phyloP scores from a whole-genome alignment of 192 early-diverging fungal genomes.

The Coemansia aciculifera region DNA sequence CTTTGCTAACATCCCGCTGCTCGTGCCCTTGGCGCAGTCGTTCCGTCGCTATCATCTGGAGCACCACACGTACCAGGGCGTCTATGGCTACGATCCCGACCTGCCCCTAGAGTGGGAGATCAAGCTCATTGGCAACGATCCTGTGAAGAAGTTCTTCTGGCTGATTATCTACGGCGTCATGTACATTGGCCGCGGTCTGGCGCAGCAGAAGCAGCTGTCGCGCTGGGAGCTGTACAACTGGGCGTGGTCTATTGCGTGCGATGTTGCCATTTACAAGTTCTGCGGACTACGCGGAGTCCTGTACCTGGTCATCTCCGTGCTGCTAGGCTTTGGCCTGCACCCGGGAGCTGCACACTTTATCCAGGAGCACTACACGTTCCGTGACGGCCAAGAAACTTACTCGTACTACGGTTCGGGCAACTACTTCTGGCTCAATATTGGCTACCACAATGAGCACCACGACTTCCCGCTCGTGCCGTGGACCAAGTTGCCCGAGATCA shows the following conservation, averaged over 20 bases:
- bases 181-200: conserved; percentile 78
- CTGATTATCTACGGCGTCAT: conserved; percentile 82
- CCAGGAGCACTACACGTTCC: conserved; percentile 96
- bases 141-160: conserved; percentile 73
- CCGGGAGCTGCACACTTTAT: conserved; percentile 95
- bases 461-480: conserved; percentile 90
- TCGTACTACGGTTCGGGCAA: conserved; percentile 95
- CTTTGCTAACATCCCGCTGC: conserved; percentile 84
- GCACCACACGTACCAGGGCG: conserved; percentile 97
- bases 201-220: conserved; percentile 65
- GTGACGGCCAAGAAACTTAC: conserved; percentile 93
- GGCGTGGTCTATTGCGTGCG: conserved; percentile 63
- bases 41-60: conserved; percentile 90
- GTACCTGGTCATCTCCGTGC: conserved; percentile 69
- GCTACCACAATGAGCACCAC: conserved; percentile 98
- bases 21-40: conserved; percentile 74
- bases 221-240: conserved; percentile 81
- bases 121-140: conserved; percentile 69
- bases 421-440: conserved; percentile 88
- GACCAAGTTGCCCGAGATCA: conserved; percentile 79
- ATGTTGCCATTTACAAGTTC: conserved; percentile 57
- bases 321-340: conserved; percentile 86
- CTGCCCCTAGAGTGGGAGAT: conserved; percentile 88
- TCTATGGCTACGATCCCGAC: conserved; percentile 90
- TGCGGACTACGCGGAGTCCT: conserved; percentile 66